Conservation (phyloP, 805 yeast genomes). For the Blastobotrys peoriensis region DNA sequence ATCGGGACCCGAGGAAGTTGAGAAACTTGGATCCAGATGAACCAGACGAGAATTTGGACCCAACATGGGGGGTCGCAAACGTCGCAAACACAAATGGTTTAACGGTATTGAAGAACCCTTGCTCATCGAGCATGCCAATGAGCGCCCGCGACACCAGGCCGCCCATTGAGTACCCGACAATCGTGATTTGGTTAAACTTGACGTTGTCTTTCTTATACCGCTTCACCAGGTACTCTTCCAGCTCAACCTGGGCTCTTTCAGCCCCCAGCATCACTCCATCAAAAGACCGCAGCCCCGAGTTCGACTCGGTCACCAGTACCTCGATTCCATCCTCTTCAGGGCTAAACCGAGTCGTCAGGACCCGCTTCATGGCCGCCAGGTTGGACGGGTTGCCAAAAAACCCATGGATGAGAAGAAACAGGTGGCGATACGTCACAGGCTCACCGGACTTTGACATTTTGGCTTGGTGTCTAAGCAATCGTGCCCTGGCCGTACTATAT, state of each 20-base stretch:
- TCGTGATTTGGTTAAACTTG: slow-evolving; percentile 55
- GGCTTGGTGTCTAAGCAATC: slow-evolving; percentile 93
- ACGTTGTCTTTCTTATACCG: slow-evolving; percentile 25
- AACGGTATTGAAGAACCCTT: slow-evolving; percentile 48
- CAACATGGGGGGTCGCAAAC: slow-evolving; percentile 76
- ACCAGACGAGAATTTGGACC: slow-evolving; percentile 46
- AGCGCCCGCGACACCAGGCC: slow-evolving; percentile 76
- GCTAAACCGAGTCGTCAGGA: slow-evolving; percentile 34
- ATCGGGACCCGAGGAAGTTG: slow-evolving; percentile 47
- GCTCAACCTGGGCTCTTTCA: slow-evolving; percentile 61
- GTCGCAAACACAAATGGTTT: slow-evolving; percentile 60
- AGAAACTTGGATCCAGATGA: slow-evolving; percentile 31
- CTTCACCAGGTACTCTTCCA: slow-evolving; percentile 35
- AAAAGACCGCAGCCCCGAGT: slow-evolving; percentile 33
- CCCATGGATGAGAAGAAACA: slow-evolving; percentile 74
- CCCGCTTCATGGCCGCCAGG: slow-evolving; percentile 41
- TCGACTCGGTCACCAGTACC: slow-evolving; percentile 52
- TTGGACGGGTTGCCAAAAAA: slow-evolving; percentile 66
- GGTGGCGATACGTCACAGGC: slow-evolving; percentile 35
- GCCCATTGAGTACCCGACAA: slow-evolving; percentile 88
- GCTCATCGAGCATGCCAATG: slow-evolving; percentile 55
- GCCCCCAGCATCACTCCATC: slow-evolving; percentile 35
- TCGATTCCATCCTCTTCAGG: slow-evolving; percentile 35
- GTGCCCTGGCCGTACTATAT: slow-evolving; percentile 75
- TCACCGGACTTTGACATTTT: slow-evolving; percentile 1